Base-by-base conservation (phyloP, 306 rosid species). In the Sechiopsis laciniata region DNA sequence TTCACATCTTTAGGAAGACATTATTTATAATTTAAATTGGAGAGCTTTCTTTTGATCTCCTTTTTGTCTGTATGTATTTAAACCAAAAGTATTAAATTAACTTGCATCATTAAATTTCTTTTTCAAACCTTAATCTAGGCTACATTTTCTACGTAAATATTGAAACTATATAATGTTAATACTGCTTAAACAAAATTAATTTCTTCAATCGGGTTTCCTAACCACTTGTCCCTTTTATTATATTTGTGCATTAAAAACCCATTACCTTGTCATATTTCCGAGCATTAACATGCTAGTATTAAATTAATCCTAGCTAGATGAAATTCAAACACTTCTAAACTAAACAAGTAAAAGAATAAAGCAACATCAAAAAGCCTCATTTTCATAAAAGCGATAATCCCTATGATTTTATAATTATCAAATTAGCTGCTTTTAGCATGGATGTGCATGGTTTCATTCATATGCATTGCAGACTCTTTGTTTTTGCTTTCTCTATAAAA, bases 401-500 rank as follows among this genome's bases (percentile, higher is more conserved):
- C 8, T 64, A 64, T 66, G 55, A 66, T 42, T 45, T 40, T 32
- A 45, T 66, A 19, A 66, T 66, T 19, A 42, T 17, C 55, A 66
- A 4, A 45, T 66, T 29, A 45, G 55, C 7, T 40, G 16, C 72
- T 67, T 67, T 67, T 46, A 13, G 72, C 37, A 11, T 67, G 55
- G 54, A 67, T 55, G 72, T 67, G 72, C 72, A 67, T 67, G 72
- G 72, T 42, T 46, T 20, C 35, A 17, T 42, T 5, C 52, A 66
- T 42, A 45, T 17, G 52, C 32, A 66, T 66, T 42, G n/a, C n/a
- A 16, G 5, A 40, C 15, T 37, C 21, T 32, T 13, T 11, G 48
- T 42, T 59, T 24, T 9, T 59, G 2, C 40, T 59, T 13, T 22
- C 65, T 11, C 32, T 22, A 6, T 32, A 0, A 61, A 5, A 35